Evolutionary conservation across 176 grass and related monocot genomes (phyloP).

Genomic region (Stipa capillata): DNA sequence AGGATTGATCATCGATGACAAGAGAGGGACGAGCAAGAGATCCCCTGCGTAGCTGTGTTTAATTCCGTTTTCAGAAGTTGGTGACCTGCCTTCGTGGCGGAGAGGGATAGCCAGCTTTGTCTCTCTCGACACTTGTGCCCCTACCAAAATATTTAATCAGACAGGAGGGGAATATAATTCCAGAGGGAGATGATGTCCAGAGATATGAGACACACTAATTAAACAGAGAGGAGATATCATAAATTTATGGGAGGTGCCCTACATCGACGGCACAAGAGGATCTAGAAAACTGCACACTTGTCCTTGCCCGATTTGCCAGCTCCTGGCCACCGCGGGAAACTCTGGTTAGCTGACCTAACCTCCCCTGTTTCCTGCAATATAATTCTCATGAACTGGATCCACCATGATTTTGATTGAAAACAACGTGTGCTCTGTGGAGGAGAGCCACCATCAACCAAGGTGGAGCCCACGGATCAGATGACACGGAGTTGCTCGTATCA

Average conservation of each 20-base stretch:
- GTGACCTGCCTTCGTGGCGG: no score
- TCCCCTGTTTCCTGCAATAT: background rate
- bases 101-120: no score
- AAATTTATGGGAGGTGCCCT: background rate
- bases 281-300: conserved; percentile 24
- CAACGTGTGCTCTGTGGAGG: no score
- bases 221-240: conserved; percentile 18
- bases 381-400: background rate
- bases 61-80: conserved; percentile 13
- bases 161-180: background rate
- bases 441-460: background rate
- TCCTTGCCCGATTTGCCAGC: conserved; percentile 22
- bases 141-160: background rate
- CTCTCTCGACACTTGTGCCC: background rate
- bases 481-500: background rate
- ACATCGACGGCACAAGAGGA: background rate
- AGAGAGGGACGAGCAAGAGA: background rate
- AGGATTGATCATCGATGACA: background rate
- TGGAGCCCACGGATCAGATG: background rate
- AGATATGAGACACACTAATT: conserved; percentile 32
- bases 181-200: conserved; percentile 5
- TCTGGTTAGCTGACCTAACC: conserved; percentile 40
- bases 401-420: conserved; percentile 13
- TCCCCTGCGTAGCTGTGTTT: background rate
- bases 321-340: background rate